Conservation (phyloP, 2,329 filamentous ascomycete genomes). For the Chaetomiaceae sp. region DNA sequence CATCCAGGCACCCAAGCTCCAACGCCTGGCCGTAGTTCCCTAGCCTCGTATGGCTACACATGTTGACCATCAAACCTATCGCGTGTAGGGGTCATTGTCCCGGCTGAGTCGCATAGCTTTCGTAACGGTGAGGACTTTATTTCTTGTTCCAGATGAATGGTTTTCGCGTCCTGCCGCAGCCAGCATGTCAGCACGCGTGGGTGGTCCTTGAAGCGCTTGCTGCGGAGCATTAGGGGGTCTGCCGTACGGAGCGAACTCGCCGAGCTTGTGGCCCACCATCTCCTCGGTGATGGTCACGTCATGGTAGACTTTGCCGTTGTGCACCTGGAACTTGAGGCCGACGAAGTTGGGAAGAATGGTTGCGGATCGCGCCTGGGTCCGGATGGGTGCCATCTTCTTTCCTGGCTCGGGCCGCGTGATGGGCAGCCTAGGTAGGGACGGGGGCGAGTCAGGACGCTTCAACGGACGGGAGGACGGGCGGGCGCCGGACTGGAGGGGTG, state of each 20-base stretch:
- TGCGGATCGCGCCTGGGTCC: conserved; percentile 78
- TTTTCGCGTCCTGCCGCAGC: conserved; percentile 45
- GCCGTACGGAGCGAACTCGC: conserved; percentile 82
- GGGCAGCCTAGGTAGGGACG: conserved; percentile 43
- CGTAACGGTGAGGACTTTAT: no score
- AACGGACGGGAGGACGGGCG: background rate
- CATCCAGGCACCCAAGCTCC: no score
- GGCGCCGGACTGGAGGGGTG: background rate
- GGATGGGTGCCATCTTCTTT: conserved; percentile 64
- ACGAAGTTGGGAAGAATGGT: conserved; percentile 92
- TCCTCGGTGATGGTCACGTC: conserved; percentile 84
- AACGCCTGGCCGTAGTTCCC: background rate
- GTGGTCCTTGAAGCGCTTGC: background rate
- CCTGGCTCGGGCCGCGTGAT: conserved; percentile 56
- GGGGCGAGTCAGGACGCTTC: background rate
- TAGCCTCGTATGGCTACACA: conserved; percentile 6
- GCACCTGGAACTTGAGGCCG: conserved; percentile 79
- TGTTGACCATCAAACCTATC: no score
- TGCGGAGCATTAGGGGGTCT: background rate
- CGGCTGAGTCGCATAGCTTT: no score
- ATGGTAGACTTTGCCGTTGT: conserved; percentile 84
- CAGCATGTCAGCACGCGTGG: conserved; percentile 5
- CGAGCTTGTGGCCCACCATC: conserved; percentile 93
- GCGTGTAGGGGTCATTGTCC: no score
- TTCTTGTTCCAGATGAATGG: conserved; percentile 47